Conservation (phyloP, 2,329 filamentous ascomycete species). For the Huntiella omanensis region DNA sequence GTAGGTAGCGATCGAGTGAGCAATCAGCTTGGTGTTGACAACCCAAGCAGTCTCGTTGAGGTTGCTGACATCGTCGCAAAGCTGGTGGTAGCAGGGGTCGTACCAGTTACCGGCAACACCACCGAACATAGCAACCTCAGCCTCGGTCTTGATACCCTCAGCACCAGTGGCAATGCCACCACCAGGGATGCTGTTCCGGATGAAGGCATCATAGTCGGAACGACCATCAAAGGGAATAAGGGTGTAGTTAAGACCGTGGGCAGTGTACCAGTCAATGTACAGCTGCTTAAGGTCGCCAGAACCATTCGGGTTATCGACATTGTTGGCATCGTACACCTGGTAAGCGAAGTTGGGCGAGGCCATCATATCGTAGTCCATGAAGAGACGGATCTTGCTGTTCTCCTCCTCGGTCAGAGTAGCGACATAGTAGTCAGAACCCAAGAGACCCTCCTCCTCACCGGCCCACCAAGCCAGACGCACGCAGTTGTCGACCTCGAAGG, state of each 20-base stretch:
- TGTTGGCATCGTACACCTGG: constrained; percentile 54
- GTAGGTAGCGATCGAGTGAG: constrained; percentile 39
- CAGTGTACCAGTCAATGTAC: constrained; percentile 48
- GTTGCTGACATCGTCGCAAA: constrained; percentile 40
- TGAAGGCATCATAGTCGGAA: constrained; percentile 64
- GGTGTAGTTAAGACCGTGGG: constrained; percentile 43
- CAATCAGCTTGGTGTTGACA: constrained; percentile 45
- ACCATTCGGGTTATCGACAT: constrained; percentile 49
- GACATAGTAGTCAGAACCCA: constrained; percentile 45
- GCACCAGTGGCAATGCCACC: constrained; percentile 65
- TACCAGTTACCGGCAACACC: constrained; percentile 44
- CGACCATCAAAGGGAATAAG: constrained; percentile 61
- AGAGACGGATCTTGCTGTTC: constrained; percentile 42
- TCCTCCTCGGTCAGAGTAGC: constrained; percentile 34
- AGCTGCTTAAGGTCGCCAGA: constrained; percentile 50
- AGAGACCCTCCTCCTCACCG: constrained; percentile 46
- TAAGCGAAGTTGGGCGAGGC: constrained; percentile 47
- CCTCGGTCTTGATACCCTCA: constrained; percentile 53
- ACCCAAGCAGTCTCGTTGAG: constrained; percentile 42
- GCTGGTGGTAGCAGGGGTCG: constrained; percentile 41
- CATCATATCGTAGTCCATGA: constrained; percentile 56
- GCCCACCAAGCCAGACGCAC: constrained; percentile 52
- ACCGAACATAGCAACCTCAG: constrained; percentile 50
- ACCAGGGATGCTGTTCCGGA: constrained; percentile 50
- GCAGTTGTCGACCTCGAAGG: constrained; percentile 42